phyloP scores from a whole-genome alignment of 805 yeast species.

The Spathaspora hagerdaliae region DNA sequence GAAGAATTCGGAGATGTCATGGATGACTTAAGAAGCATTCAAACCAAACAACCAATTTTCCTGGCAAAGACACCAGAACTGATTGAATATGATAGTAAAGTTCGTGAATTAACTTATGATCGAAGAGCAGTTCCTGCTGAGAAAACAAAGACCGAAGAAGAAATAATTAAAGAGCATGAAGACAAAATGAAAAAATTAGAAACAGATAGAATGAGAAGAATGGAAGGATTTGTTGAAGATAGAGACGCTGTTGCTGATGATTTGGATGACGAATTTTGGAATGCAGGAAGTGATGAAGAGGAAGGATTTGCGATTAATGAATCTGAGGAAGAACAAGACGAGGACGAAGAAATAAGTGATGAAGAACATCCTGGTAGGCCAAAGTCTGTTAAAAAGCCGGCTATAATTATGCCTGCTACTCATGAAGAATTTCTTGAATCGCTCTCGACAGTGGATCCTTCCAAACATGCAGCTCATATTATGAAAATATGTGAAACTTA shows the following conservation, averaged over 20 bases:
- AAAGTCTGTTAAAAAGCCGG: slow-evolving; percentile 4
- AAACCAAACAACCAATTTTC: slow-evolving; percentile 17
- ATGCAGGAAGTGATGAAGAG: slow-evolving; percentile 39
- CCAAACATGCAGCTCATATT: slow-evolving; percentile 45
- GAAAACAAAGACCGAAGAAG: slow-evolving; percentile 76
- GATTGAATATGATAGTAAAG: slow-evolving; percentile 59
- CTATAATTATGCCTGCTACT: slow-evolving; percentile 26
- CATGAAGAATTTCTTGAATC: slow-evolving; percentile 27
- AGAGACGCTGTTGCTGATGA: slow-evolving; percentile 64
- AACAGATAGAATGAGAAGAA: slow-evolving; percentile 64
- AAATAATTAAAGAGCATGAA: slow-evolving; percentile 53
- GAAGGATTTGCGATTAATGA: slow-evolving; percentile 36
- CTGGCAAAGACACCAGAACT: slow-evolving; percentile 36
- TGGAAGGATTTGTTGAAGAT: slow-evolving; percentile 60
- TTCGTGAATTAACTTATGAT: slow-evolving; percentile 63
- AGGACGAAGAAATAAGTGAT: slow-evolving; percentile 22
- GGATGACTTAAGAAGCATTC: slow-evolving; percentile 41
- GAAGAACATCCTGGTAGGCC: slow-evolving; percentile 9
- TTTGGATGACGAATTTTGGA: slow-evolving; percentile 67
- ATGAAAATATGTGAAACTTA: slow-evolving; percentile 54
- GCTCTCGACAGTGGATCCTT: slow-evolving; percentile 29
- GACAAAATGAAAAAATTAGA: slow-evolving; percentile 62
- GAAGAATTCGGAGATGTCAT: slow-evolving; percentile 70
- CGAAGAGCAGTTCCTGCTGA: slow-evolving; percentile 79
- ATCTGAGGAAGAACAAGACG: slow-evolving; percentile 28